These are phyloP conservation scores for Penstemon newberryi DNA, from an alignment of 257 asterid genomes.

Conservation along the genomic window DNA sequence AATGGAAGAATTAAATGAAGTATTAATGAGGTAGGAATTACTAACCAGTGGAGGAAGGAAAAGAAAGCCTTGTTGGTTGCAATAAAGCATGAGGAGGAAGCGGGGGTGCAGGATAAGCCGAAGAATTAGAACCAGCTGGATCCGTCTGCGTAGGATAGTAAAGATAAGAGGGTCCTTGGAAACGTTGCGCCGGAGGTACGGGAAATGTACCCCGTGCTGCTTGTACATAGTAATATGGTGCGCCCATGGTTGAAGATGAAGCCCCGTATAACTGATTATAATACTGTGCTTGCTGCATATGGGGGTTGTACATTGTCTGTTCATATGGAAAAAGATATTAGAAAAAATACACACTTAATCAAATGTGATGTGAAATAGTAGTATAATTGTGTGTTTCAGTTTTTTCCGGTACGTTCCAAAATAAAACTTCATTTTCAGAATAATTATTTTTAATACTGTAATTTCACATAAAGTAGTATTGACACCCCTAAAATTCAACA, in stretches of 20 bases:
- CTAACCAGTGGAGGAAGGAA: constrained; percentile 64
- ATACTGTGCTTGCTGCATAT: constrained; percentile 70
- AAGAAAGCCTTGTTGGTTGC: constrained; percentile 57
- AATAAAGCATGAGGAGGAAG: constrained; percentile 45
- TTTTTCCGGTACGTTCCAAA: too few relatives aligned
- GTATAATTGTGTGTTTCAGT: too few relatives aligned
- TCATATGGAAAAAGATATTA: neutral
- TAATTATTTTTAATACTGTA: too few relatives aligned
- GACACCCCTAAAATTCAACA: too few relatives aligned
- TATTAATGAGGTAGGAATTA: neutral
- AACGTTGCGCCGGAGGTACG: constrained; percentile 59
- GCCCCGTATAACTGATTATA: constrained; percentile 67
- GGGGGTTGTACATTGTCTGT: constrained; percentile 79
- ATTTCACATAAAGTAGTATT: too few relatives aligned
- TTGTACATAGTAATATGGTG: constrained; percentile 69
- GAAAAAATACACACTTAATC: too few relatives aligned
- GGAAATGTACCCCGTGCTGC: constrained; percentile 62
- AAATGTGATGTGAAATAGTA: too few relatives aligned
- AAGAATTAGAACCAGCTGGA: constrained; percentile 28
- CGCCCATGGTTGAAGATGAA: constrained; percentile 56
- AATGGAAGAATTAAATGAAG: neutral
- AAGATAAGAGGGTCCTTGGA: constrained; percentile 66
- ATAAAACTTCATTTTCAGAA: too few relatives aligned
- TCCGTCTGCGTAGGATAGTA: constrained; percentile 76
- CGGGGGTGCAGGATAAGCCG: constrained; percentile 48